A percentile compares a stretch with the other conserved stretches of the same genome.
Conservation (phyloP, 1,284 basidiomycete genomes). For the Volvariella volvacea region DNA sequence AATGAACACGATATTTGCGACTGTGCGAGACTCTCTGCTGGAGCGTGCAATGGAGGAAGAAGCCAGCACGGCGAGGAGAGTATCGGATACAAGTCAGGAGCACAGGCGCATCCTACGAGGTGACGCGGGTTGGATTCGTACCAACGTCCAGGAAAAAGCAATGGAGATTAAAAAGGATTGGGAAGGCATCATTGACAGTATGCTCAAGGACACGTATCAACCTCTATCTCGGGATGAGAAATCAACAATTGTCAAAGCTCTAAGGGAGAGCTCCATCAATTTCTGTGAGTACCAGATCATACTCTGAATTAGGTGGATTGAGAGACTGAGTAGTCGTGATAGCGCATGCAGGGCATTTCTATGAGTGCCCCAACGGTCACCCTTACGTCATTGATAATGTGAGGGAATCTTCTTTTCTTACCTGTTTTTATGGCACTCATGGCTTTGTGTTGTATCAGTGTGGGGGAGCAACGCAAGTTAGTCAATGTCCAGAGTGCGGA, state of each 20-base stretch:
- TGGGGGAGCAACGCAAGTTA: constrained; percentile 6
- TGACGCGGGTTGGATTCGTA: constrained; percentile 22
- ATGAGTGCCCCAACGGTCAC: constrained; percentile 49
- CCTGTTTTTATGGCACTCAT: not conserved
- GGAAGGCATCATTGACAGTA: constrained; percentile 19
- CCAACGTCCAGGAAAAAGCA: constrained; percentile 20
- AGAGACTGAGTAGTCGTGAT: constrained; percentile 5
- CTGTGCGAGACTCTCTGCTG: constrained; percentile 11
- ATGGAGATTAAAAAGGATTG: constrained; percentile 22
- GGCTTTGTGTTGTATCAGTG: constrained; percentile 3
- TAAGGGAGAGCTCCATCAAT: too few relatives aligned
- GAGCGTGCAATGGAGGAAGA: constrained; percentile 10
- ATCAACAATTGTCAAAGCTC: constrained; percentile 35
- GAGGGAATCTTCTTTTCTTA: too few relatives aligned
- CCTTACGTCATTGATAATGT: constrained; percentile 39
- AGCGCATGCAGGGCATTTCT: constrained; percentile 46
- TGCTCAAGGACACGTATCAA: constrained; percentile 25
- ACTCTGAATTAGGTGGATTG: not conserved
- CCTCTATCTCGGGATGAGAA: constrained; percentile 42
- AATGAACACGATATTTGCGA: constrained; percentile 11
- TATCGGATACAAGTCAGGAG: constrained; percentile 9
- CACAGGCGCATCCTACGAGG: constrained; percentile 13
- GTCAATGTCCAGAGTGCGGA: constrained; percentile 7
- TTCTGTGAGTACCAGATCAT: constrained; percentile 30
- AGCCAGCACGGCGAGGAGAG: constrained; percentile 2